Conservation (phyloP, 2,329 filamentous ascomycete species). For the Colletotrichum phormii region DNA sequence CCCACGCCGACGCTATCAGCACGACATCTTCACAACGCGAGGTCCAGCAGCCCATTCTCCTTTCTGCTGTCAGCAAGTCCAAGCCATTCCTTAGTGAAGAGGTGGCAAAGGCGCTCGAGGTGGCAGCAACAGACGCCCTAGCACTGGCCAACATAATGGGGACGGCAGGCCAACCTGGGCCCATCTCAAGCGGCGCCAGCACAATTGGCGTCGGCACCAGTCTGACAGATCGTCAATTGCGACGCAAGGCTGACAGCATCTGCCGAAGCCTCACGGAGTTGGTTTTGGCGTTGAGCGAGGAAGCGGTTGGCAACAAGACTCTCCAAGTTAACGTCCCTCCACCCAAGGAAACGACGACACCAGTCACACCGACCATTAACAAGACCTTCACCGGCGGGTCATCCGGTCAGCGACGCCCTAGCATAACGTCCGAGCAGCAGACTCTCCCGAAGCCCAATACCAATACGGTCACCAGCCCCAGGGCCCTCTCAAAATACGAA, state of each 20-base stretch:
- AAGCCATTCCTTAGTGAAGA: conserved; percentile 76
- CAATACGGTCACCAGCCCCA: conserved; percentile 55
- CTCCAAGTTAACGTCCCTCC: conserved; percentile 38
- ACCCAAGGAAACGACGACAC: conserved; percentile 41
- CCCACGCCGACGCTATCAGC: conserved; percentile 58
- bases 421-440: conserved; percentile 53
- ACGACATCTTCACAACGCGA: conserved; percentile 62
- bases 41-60: conserved; percentile 77
- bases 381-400: conserved; percentile 51
- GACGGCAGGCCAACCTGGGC: conserved; percentile 74
- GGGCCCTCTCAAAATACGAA: conserved; percentile 63
- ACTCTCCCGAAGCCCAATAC: conserved; percentile 34
- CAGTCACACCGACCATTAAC: conserved; percentile 58
- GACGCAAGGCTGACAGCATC: conserved; percentile 91
- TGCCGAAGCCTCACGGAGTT: conserved; percentile 94
- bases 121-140: conserved; percentile 84
- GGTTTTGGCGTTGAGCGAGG: conserved; percentile 83
- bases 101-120: conserved; percentile 83
- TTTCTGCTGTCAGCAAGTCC: conserved; percentile 83
- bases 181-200: conserved; percentile 75
- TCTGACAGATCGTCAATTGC: conserved; percentile 83
- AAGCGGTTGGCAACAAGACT: conserved; percentile 53
- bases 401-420: conserved; percentile 54
- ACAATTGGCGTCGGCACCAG: conserved; percentile 65
- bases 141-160: conserved; percentile 83